These are phyloP conservation scores for Chaetomium strumarium DNA, from an alignment of 2,329 filamentous ascomycete species.

Conservation along the genomic window DNA sequence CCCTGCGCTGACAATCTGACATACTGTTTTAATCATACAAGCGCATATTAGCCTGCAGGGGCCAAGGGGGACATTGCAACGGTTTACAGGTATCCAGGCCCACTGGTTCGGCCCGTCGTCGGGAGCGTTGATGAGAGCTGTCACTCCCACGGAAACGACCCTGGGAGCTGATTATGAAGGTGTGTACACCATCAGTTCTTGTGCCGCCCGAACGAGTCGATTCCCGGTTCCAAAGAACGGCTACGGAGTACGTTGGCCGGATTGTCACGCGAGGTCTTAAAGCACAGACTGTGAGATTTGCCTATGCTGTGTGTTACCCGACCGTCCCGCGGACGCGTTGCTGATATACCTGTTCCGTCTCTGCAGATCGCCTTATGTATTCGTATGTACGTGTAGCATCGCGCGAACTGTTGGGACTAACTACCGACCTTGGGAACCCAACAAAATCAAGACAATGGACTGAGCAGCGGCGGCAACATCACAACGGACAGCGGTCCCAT, in stretches of 20 bases:
- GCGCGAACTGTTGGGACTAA: too few relatives aligned
- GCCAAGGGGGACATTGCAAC: constrained; percentile 1
- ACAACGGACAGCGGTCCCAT: too few relatives aligned
- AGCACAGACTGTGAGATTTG: too few relatives aligned
- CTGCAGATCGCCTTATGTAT: background rate
- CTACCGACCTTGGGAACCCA: too few relatives aligned
- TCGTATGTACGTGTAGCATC: background rate
- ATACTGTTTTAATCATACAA: constrained; percentile 3
- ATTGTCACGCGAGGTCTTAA: too few relatives aligned
- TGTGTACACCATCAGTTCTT: too few relatives aligned
- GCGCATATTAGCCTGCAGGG: background rate
- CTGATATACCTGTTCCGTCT: background rate
- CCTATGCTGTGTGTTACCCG: background rate
- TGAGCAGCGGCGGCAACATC: too few relatives aligned
- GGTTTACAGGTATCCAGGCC: background rate
- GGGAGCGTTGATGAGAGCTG: background rate
- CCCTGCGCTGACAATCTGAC: background rate
- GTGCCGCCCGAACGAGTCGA: background rate
- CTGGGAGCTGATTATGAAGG: background rate
- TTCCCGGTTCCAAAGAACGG: background rate
- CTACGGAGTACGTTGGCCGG: too few relatives aligned
- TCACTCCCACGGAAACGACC: background rate
- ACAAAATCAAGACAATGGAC: too few relatives aligned
- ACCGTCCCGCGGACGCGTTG: too few relatives aligned
- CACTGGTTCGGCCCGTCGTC: constrained; percentile 6